Base-by-base conservation (phyloP, 202 grass and related monocot genomes). In the Panicum virgatum region DNA sequence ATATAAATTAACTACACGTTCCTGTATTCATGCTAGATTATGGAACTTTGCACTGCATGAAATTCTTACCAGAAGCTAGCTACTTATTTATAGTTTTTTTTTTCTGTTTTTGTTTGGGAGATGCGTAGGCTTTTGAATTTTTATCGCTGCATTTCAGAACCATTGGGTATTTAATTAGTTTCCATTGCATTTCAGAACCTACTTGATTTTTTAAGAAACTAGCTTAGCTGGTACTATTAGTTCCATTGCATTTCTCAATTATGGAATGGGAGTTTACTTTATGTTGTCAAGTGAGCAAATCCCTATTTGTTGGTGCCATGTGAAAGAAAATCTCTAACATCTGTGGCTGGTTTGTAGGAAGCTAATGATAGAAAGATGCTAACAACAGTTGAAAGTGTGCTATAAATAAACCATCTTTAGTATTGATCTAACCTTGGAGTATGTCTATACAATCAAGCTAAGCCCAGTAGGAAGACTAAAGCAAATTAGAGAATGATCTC, bases 231-330 rank as follows among this genome's bases (percentile, higher is more conserved):
- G 15, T 86, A 43, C 18, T 75, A 43, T 69, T 25, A 34, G 61
- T 86, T 44, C 70, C 84, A 75, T 85, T 59, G 15, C 69, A 75
- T 80, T 86, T 4, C n/a, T 47, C 42, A 39, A 48, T 3, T 18
- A 12, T 75, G 39, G 69, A 62, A 61, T 72, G 57, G 18, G 26
- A 18, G 6, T 19, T 64, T 79, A 72, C 34, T 85, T 85, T 54
- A 72, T 79, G 45, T 63, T 59, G 63, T 54, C 45, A 72, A 65
- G 23, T 44, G 40, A 69, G 23, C 10, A 37, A 14, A 73, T 65
- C 51, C 37, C 1, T 14, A 73, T 72, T 73, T 62, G 36, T 32
- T 73, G 19, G 68, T 85, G 37, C 7, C 67, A 65, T 44, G 54
- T 64, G 44, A 29, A 53, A 79, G 75, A 79, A 80, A 73, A 53